These are phyloP conservation scores for Sporisorium exsertum DNA, from an alignment of 1,284 basidiomycete species.

Conservation along the genomic window DNA sequence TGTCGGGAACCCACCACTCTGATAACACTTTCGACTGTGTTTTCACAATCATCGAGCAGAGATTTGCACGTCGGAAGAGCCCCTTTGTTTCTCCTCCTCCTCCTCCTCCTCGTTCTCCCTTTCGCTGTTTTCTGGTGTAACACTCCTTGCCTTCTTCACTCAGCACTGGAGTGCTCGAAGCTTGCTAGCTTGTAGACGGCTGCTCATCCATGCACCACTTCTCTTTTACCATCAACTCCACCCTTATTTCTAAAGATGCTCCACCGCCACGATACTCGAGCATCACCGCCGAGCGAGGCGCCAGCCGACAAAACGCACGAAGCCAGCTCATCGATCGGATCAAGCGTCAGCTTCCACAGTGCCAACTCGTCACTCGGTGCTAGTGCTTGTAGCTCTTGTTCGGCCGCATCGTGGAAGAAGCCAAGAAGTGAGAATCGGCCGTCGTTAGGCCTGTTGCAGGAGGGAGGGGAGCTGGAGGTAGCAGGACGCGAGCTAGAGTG, in stretches of 20 bases:
- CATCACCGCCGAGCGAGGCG: not conserved
- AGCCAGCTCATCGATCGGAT: constrained; percentile 3
- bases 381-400: not conserved
- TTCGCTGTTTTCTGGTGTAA: no score
- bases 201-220: no score
- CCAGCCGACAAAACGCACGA: not conserved
- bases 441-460: not conserved
- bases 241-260: not conserved
- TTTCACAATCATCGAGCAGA: no score
- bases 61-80: no score
- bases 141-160: no score
- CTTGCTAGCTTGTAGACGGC: no score
- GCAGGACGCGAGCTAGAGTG: not conserved
- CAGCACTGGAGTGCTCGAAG: no score
- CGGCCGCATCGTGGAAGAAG: not conserved
- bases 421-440: not conserved
- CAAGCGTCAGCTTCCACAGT: constrained; percentile 12
- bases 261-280: not conserved
- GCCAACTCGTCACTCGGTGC: not conserved
- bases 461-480: not conserved
- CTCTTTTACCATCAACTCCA: not conserved
- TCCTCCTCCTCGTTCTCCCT: no score
- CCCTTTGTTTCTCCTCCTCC: no score
- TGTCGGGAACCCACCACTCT: no score
- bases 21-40: no score